Base-by-base conservation (phyloP, 2,329 filamentous ascomycete species). In the Cytospora piceicola region DNA sequence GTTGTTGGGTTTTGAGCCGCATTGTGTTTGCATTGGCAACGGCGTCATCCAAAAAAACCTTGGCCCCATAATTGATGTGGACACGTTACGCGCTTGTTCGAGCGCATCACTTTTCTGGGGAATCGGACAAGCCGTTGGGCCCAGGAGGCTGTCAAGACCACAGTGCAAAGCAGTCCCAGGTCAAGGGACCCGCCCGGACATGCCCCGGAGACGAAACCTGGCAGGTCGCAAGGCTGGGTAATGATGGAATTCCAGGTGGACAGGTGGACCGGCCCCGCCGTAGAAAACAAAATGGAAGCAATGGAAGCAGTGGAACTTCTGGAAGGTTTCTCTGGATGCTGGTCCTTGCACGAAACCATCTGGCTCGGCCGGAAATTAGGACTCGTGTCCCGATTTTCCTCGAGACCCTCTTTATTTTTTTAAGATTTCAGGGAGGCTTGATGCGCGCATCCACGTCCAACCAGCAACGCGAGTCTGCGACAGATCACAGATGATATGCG, bases 111-210 rank as follows among this genome's bases (percentile, higher is more conserved):
- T 49, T 66, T 65, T 67, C 66, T 67, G 66, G 66, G 63, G 63
- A 67, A 66, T 63, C 66, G 66, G 66, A 63, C 54, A 68, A 56
- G 66, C 66, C 66, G 66, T 68, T 61, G 64, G 59, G 52, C 42
- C 63, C 51, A 65, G 63, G 56, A 39, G 56, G 63, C 59, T 58
- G 66, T 63, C 59, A 57, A 57, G n/a, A n/a, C 36, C 66, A 68
- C 66, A 68, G 66, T 68, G 66, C 66, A 52, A 52, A 65, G 42
- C 63, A 62, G 29, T 46, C 39, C 59, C 52, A 59, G 61, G 36
- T 53, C 24, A 53, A 49, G 27, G 34, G 51, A 29, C 58, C 58
- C 66, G 56, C 59, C 63, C 58, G 66, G 66, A 65, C 58, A 54
- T 57, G 49, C 57, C 49, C 66, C 66, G 63, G 61, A 30, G 58